phyloP scores from a whole-genome alignment of 495 filamentous ascomycete genomes.

The Schizothecium vesticola region DNA sequence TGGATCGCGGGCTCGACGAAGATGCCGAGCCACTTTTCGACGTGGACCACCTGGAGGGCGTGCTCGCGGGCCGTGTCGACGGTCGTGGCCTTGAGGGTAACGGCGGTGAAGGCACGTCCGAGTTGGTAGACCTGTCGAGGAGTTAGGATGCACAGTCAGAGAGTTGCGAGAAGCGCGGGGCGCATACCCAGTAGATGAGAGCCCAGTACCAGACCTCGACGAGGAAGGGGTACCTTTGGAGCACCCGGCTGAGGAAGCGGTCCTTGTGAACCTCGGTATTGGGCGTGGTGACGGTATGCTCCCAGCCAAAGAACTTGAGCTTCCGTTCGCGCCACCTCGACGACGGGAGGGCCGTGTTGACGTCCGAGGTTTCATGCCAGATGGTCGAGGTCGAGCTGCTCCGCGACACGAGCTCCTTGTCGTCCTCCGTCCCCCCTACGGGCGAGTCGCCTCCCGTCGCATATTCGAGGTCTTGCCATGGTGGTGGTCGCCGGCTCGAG shows the following conservation, averaged over 20 bases:
- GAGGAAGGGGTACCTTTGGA: conserved; percentile 67
- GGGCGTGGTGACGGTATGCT: conserved; percentile 22
- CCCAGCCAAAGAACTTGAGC: conserved; percentile 21
- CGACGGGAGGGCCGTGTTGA: not conserved
- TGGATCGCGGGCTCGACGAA: conserved; percentile 59
- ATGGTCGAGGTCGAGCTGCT: conserved; percentile 20
- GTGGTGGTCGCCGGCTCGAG: conserved; percentile 12
- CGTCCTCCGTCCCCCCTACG: not conserved
- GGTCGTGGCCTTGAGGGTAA: conserved; percentile 53
- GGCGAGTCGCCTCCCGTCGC: conserved; percentile 10
- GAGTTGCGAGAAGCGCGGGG: conserved; percentile 14
- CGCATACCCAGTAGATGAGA: conserved; percentile 61
- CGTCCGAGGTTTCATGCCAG: conserved; percentile 11
- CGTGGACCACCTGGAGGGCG: conserved; percentile 55
- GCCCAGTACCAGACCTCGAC: conserved; percentile 82
- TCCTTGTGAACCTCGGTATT: conserved; percentile 27
- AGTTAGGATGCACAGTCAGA: not conserved
- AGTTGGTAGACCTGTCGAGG: conserved; percentile 28
- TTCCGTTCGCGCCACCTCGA: conserved; percentile 17
- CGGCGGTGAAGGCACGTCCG: conserved; percentile 47
- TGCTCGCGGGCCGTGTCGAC: conserved; percentile 38
- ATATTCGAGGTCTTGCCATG: conserved; percentile 24
- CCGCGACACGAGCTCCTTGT: conserved; percentile 9
- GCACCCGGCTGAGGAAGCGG: conserved; percentile 41
- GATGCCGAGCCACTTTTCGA: conserved; percentile 60